Percentiles rank a stretch among this genome's conserved stretches.
phyloP scores from a whole-genome alignment of 805 yeast species.

The Nakazawaea populi region DNA sequence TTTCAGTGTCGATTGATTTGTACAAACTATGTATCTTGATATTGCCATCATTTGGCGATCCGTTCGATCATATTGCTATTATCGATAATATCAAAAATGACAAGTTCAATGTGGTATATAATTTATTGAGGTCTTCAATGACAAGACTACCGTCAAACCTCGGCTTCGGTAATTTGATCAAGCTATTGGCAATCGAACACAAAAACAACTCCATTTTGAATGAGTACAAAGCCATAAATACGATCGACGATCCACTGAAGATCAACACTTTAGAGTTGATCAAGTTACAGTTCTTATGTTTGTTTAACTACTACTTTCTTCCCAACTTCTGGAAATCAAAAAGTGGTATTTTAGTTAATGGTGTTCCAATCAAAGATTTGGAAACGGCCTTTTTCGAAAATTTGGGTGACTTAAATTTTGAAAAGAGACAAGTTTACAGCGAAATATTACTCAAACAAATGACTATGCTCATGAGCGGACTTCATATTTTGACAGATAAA shows the following conservation, averaged over 20 bases:
- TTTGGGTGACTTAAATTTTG: constrained; percentile 22
- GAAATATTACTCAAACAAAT: constrained; percentile 31
- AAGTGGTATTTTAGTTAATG: constrained; percentile 22
- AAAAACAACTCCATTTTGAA: constrained; percentile 25
- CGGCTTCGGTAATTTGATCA: constrained; percentile 41
- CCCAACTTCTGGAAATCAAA: constrained; percentile 33
- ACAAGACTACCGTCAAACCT: constrained; percentile 44
- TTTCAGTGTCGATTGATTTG: constrained; percentile 35
- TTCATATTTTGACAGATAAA: constrained; percentile 25
- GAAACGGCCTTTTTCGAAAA: constrained; percentile 27
- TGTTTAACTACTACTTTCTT: constrained; percentile 31
- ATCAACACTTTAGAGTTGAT: constrained; percentile 25
- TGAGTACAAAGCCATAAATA: constrained; percentile 17
- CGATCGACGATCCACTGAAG: constrained; percentile 12
- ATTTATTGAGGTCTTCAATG: constrained; percentile 50
- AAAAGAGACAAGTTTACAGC: constrained; percentile 23
- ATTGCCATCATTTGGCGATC: constrained; percentile 66
- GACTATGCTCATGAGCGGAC: constrained; percentile 31
- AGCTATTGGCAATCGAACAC: constrained; percentile 28
- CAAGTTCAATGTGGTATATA: constrained; percentile 41
- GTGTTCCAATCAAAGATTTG: constrained; percentile 21
- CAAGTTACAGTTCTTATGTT: constrained; percentile 24
- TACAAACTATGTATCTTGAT: constrained; percentile 50
- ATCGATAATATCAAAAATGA: constrained; percentile 44
- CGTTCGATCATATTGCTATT: constrained; percentile 55